Base-by-base conservation (phyloP, 1,284 basidiomycete species). In the Rhodofomes roseus region DNA sequence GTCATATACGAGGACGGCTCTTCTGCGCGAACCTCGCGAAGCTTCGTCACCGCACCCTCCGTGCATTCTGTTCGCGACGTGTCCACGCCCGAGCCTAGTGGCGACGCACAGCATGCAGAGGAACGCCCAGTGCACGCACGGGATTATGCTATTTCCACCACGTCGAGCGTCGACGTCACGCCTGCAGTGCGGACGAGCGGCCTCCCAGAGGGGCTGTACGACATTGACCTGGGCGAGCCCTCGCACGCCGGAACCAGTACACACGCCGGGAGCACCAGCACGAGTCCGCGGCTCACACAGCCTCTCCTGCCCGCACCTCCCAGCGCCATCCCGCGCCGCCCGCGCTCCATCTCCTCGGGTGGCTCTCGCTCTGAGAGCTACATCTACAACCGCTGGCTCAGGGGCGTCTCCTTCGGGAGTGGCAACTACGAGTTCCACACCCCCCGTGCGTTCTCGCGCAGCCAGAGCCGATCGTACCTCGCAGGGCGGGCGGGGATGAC, bases 31-130 rank as follows among this genome's bases (percentile, higher is more conserved):
- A 81, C 83, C 2, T 81, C 80, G 5, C 27, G 20, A 31, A 87
- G 85, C 65, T 88, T 85, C 66, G 77, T 84, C 43, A 87, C 86
- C 8, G 85, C 86, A 5, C 74, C 71, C 1, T 77, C 79, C 9
- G 69, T 68, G 44, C 60, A n/a, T 39, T 77, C 79, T 9, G 68
- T 67, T 37, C 61, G 59, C 39, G 29, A 36, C 50, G 18, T 20
- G 1, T 20, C 50, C 50, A 63, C 61, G 37, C 62, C 66, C 18
- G 60, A 61, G 40, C 59, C 52, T 7, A 56, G 41, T 20, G n/a
- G 23, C 22, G 41, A 34, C 8, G 3, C 25, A 7, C 27, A 55
- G 5, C 59, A 59, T 50, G 31, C 48, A n/a, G 58, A 57, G 9
- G 57, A 18, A 14, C 40, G 18, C 31, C 16, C 51, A 27, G 41